These are phyloP conservation scores for Fraxinus xanthoxyloides DNA, from an alignment of 305 asterid genomes.

Conservation along the genomic window DNA sequence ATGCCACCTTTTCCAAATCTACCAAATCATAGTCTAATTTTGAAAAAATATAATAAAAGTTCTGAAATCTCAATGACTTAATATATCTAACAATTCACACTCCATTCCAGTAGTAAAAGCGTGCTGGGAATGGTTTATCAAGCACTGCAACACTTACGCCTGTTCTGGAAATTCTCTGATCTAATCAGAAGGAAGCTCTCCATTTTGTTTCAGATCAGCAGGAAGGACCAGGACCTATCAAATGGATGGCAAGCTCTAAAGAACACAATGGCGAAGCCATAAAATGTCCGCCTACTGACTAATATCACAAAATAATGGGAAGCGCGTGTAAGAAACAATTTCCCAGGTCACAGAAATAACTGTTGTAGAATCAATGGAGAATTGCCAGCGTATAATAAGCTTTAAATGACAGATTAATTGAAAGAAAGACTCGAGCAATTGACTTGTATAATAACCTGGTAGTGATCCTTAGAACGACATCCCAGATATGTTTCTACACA, in stretches of 20 bases:
- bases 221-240: not conserved
- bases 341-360: not conserved
- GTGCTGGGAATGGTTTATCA: not conserved
- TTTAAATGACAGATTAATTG: not conserved
- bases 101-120: not conserved
- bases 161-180: not conserved
- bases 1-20: not conserved
- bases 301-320: not conserved
- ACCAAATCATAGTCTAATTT: not conserved
- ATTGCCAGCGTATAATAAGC: not conserved
- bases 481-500: not conserved
- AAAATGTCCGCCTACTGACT: not conserved
- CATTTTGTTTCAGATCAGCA: not conserved
- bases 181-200: constrained; percentile 9
- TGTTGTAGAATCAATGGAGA: not conserved
- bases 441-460: not conserved
- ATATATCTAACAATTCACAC: not conserved
- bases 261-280: constrained; percentile 6
- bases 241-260: not conserved
- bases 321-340: not conserved
- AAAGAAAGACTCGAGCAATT: not conserved
- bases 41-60: not conserved
- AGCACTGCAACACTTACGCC: not conserved
- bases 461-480: not conserved
- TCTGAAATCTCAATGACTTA: not conserved